A percentile compares a stretch with the other conserved stretches of the same genome.
Evolutionary conservation across 495 filamentous ascomycete species (phyloP).

Genomic region (Trichoderma orchidacearum): DNA sequence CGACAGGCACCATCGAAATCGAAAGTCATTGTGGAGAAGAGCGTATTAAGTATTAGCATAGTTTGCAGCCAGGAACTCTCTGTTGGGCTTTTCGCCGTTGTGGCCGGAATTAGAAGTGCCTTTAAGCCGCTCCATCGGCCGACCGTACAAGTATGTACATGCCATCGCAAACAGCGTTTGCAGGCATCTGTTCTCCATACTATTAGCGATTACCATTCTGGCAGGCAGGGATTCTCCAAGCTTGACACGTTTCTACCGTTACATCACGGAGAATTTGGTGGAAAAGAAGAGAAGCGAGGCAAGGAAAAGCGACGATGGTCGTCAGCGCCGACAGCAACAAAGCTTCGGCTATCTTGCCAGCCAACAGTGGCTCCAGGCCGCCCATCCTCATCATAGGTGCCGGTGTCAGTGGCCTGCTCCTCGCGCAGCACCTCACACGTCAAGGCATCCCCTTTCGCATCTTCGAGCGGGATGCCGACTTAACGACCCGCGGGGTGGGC

Average conservation of each 20-base stretch:
- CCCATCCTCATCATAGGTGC: slow-evolving; percentile 43
- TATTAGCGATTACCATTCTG: no score
- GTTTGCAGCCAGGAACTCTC: no score
- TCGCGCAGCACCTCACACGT: slow-evolving; percentile 43
- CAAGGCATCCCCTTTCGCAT: slow-evolving; percentile 25
- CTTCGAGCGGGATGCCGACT: slow-evolving; percentile 39
- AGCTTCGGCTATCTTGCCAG: background rate
- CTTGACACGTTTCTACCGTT: background rate
- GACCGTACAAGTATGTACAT: no score
- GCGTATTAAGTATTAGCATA: no score
- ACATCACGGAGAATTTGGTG: background rate
- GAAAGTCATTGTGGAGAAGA: no score
- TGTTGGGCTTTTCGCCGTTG: no score
- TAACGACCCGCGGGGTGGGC: slow-evolving; percentile 32
- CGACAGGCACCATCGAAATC: no score
- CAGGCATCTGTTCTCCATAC: no score
- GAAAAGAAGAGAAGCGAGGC: background rate
- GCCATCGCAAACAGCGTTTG: no score
- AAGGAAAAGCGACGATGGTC: background rate
- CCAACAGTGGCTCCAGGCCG: background rate
- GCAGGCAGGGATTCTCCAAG: background rate
- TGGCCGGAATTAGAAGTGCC: no score
- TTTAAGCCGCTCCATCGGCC: no score
- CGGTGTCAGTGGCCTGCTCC: slow-evolving; percentile 43
- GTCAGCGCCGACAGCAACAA: background rate